phyloP scores from a whole-genome alignment of 192 early-diverging fungal genomes.

The Mortierella hygrophila region DNA sequence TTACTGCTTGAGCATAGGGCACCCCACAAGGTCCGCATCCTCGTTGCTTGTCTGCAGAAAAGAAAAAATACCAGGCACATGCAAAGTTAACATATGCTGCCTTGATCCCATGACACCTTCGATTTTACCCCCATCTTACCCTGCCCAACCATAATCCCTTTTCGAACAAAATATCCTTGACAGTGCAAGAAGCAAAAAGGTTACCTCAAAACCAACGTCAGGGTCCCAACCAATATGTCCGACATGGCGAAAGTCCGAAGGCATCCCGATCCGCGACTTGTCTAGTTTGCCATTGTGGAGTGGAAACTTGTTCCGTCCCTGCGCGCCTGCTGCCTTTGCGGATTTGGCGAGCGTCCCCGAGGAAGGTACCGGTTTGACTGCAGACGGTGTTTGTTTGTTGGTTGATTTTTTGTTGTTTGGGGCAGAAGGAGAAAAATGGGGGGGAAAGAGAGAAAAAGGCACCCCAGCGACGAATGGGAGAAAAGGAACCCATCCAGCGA shows the following conservation, averaged over 20 bases:
- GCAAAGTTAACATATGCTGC: neutral
- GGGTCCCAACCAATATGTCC: conserved; percentile 75
- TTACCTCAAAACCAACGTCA: conserved; percentile 69
- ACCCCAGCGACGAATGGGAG: neutral
- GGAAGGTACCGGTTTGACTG: conserved; percentile 54
- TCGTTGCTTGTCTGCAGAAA: neutral
- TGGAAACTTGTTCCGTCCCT: conserved; percentile 57
- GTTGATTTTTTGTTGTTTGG: neutral
- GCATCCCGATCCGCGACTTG: conserved; percentile 70
- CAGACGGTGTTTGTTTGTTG: neutral
- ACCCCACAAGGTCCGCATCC: neutral
- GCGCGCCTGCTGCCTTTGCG: conserved; percentile 32
- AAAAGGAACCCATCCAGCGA: neutral
- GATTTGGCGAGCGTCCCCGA: conserved; percentile 39
- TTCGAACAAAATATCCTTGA: neutral
- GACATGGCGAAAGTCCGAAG: conserved; percentile 66
- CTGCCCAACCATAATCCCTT: neutral
- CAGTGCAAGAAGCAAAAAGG: neutral
- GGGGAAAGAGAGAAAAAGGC: neutral
- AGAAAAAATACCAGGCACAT: neutral
- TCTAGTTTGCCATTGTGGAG: conserved; percentile 64
- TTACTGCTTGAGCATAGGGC: neutral
- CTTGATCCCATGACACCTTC: neutral
- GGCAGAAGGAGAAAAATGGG: neutral
- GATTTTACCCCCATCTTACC: neutral